Percentiles rank a stretch among this genome's conserved stretches.
phyloP scores from a whole-genome alignment of 495 filamentous ascomycete genomes.

The Penicillium tannophilum region DNA sequence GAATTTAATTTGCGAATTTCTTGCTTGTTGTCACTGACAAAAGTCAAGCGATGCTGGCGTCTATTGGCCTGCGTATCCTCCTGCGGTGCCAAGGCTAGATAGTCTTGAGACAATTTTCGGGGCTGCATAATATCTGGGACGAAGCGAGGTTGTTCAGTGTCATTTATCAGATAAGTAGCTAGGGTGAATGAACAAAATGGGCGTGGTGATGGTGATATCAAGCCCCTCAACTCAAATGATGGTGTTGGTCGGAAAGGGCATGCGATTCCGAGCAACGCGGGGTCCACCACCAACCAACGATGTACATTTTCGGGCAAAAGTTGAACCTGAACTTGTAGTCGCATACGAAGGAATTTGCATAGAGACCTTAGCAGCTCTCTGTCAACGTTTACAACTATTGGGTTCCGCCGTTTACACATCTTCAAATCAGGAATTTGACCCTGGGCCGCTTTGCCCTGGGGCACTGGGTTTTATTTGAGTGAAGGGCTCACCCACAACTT shows the following conservation, averaged over 20 bases:
- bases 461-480: too few relatives aligned
- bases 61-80: background rate
- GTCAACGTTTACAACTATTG: too few relatives aligned
- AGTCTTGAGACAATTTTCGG: background rate
- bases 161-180: background rate
- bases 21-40: background rate
- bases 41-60: background rate
- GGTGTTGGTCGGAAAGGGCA: conserved; percentile 1
- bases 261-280: conserved; percentile 11
- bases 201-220: background rate
- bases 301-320: too few relatives aligned
- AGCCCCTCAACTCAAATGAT: too few relatives aligned
- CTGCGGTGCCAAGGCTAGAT: background rate
- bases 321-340: too few relatives aligned
- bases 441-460: too few relatives aligned
- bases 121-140: background rate
- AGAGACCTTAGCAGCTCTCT: too few relatives aligned
- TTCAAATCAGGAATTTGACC: too few relatives aligned
- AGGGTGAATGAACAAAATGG: background rate
- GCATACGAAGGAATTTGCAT: too few relatives aligned
- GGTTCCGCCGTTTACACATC: too few relatives aligned
- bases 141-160: background rate
- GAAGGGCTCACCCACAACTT: too few relatives aligned
- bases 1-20: background rate
- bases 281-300: background rate